Evolutionary conservation across 2,329 filamentous ascomycete species (phyloP).

Genomic region (Camptophora hylomeconis): DNA sequence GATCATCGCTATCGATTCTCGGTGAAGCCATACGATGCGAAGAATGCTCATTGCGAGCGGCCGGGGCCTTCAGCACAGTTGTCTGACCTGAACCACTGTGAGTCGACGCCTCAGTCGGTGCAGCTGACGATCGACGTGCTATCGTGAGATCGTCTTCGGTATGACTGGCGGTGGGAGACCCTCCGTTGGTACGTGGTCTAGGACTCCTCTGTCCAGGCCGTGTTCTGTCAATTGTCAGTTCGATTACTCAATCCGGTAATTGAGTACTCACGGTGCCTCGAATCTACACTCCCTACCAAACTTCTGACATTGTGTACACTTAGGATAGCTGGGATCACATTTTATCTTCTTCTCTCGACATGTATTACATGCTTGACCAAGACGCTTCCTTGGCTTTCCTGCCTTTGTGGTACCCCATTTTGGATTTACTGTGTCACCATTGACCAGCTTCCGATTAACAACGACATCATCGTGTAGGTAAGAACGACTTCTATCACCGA

Average conservation of each 20-base stretch:
- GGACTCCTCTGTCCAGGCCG: constrained; percentile 4
- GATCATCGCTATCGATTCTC: no score
- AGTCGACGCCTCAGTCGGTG: constrained; percentile 4
- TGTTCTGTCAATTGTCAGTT: constrained; percentile 4
- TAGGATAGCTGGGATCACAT: constrained; percentile 76
- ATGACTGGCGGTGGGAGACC: constrained; percentile 3
- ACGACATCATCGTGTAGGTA: constrained; percentile 76
- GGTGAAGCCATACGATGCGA: no score
- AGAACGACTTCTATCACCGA: no score
- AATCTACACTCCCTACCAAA: constrained; percentile 76
- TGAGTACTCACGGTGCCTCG: constrained; percentile 53
- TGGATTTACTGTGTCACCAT: constrained; percentile 76
- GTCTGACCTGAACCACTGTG: no score
- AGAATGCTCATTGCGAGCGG: no score
- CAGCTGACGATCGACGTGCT: constrained; percentile 4
- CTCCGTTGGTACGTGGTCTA: constrained; percentile 1
- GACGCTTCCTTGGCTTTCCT: constrained; percentile 78
- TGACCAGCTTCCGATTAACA: constrained; percentile 69
- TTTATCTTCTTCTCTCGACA: constrained; percentile 97
- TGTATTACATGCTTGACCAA: constrained; percentile 84
- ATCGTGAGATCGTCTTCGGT: constrained; percentile 2
- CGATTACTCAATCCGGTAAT: not conserved
- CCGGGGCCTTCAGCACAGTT: no score
- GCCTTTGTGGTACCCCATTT: constrained; percentile 92
- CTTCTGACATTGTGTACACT: constrained; percentile 85